phyloP scores from a whole-genome alignment of 2,329 filamentous ascomycete species.

The Epichloe hybrida region DNA sequence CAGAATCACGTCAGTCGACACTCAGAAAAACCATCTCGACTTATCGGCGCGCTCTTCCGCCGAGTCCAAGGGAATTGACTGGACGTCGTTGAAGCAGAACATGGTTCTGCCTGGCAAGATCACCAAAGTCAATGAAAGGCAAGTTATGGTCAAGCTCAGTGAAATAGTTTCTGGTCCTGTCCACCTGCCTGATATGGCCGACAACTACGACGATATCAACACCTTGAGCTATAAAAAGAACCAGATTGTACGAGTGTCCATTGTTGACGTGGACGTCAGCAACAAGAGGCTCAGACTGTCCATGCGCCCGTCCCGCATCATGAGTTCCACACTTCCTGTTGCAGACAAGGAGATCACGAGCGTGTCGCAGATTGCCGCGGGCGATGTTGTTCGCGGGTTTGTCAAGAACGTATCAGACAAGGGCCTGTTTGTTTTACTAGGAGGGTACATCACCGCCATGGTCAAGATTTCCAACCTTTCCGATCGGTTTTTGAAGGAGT shows the following conservation, averaged over 20 bases:
- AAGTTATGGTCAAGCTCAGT: slow-evolving; percentile 74
- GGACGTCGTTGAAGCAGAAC: slow-evolving; percentile 61
- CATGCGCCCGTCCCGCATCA: slow-evolving; percentile 70
- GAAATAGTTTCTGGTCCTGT: slow-evolving; percentile 68
- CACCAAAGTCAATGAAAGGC: slow-evolving; percentile 72
- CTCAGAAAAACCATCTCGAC: slow-evolving; percentile 62
- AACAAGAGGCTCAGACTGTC: slow-evolving; percentile 82
- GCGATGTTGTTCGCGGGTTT: slow-evolving; percentile 79
- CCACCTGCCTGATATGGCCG: slow-evolving; percentile 67
- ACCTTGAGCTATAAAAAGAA: slow-evolving; percentile 66
- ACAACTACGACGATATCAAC: slow-evolving; percentile 74
- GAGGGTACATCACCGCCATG: slow-evolving; percentile 67
- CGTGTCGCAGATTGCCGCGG: slow-evolving; percentile 56
- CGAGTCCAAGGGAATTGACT: slow-evolving; percentile 36
- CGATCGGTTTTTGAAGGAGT: slow-evolving; percentile 85
- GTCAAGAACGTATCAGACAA: slow-evolving; percentile 82
- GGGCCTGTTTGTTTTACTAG: slow-evolving; percentile 75
- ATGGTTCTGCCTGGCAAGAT: slow-evolving; percentile 74
- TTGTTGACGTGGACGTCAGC: slow-evolving; percentile 63
- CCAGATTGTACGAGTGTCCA: slow-evolving; percentile 75
- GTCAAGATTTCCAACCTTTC: slow-evolving; percentile 82
- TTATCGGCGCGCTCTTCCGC: slow-evolving; percentile 61
- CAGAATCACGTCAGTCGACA: slow-evolving; percentile 61
- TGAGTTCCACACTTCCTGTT: slow-evolving; percentile 72
- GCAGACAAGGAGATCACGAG: slow-evolving; percentile 68